Evolutionary conservation across 1,284 basidiomycete species (phyloP), one percentile per base, ranked within the genome.

Genomic region (Rhodotorula sp.): DNA sequence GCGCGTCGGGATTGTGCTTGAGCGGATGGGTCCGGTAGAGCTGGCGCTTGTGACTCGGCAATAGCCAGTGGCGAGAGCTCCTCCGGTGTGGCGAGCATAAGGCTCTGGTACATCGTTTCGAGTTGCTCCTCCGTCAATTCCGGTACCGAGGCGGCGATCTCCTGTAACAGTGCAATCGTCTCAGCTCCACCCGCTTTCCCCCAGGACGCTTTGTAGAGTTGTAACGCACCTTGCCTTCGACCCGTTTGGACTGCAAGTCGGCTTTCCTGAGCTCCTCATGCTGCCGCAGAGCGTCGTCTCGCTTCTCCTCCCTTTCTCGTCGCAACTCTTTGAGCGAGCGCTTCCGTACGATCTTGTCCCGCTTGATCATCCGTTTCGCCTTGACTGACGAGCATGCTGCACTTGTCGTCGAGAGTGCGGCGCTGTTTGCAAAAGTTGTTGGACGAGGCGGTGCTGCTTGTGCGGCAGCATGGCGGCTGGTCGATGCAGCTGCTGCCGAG

Each of bases 21-120:
- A n/a, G n/a, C 58, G 7, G 57, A 64, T 2, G 69, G 67, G 23
- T 67, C 66, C 7, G 73, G 75, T 16, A 76, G 31, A 3, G 69
- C 66, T 1, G 68, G 66, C 6, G 63, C 49, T 8, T 57, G 47
- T 18, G 71, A 48, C 23, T 62, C 51, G 8, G 60, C 67, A 47
- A 73, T 59, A 0, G 70, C 64, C 15, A 66, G 62, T 0, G 54
- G 57, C 1, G 65, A 49, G 7, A 76, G 62, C 34, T 74, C 64
- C 29, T 57, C 54, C 5, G 75, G 73, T 10, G 64, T 57, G 8
- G 75, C 72, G 5, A 29, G 14, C 10, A 73, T 48, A 15, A 76
- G 60, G 4, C 71, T 69, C 18, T 48, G 58, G 65, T 72, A 75
- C 59, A 76, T 69, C 2, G 66, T 49, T 51, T 74, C 70, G 47